Conservation (phyloP, 2,329 filamentous ascomycete species). For the Claviceps africana region DNA sequence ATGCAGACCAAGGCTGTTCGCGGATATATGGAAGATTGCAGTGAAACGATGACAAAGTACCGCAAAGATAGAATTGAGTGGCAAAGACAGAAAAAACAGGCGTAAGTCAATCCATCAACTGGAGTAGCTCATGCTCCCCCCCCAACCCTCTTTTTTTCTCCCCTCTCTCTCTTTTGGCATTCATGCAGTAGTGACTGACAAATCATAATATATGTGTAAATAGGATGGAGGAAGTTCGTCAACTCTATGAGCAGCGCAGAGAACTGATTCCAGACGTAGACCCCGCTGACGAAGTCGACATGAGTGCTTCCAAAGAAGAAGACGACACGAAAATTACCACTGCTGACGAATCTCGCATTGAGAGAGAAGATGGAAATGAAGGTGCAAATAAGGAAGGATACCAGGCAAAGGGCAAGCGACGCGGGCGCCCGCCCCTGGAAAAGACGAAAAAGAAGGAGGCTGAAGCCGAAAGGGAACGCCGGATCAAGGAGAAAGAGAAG, state of each 20-base stretch:
- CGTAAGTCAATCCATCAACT: constrained; percentile 31
- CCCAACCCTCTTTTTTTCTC: too few relatives aligned
- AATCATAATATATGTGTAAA: neutral
- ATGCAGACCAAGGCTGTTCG: constrained; percentile 76
- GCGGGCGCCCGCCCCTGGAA: constrained; percentile 45
- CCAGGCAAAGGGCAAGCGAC: constrained; percentile 34
- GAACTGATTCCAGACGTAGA: constrained; percentile 59
- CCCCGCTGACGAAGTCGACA: constrained; percentile 43
- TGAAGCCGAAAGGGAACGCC: constrained; percentile 38
- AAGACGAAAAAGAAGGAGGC: constrained; percentile 63
- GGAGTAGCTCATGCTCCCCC: constrained; percentile 3
- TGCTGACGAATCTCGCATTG: constrained; percentile 44
- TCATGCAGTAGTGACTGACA: constrained; percentile 1
- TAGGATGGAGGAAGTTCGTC: constrained; percentile 57
- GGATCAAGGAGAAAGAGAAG: constrained; percentile 59
- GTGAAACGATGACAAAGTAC: constrained; percentile 84
- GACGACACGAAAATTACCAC: constrained; percentile 49
- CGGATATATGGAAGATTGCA: constrained; percentile 81
- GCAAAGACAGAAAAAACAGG: constrained; percentile 61
- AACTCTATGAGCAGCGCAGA: constrained; percentile 59
- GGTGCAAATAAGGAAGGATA: constrained; percentile 64
- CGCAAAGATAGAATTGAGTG: constrained; percentile 92
- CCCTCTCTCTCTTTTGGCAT: too few relatives aligned
- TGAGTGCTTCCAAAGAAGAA: constrained; percentile 32
- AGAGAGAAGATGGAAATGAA: constrained; percentile 44